These are phyloP conservation scores for Phlebiopsis gigantea DNA, from an alignment of 768 basidiomycete species.

Conservation along the genomic window DNA sequence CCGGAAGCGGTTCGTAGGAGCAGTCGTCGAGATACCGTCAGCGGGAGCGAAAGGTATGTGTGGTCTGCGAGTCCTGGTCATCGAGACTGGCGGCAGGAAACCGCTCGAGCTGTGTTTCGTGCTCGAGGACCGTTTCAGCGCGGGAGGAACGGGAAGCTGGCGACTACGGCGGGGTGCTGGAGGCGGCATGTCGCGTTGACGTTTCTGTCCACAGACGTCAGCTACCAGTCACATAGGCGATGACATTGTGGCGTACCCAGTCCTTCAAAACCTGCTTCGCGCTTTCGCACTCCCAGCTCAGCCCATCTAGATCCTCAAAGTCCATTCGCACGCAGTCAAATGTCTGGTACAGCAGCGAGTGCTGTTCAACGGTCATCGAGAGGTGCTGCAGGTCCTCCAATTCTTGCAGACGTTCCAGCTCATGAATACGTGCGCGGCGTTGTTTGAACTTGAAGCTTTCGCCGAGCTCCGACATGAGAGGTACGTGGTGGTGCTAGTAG, in stretches of 20 bases:
- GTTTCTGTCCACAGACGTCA: neutral
- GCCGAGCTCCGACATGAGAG: neutral
- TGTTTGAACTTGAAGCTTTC: slow-evolving; percentile 11
- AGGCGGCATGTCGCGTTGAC: neutral
- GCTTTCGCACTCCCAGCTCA: neutral
- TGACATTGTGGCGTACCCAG: neutral
- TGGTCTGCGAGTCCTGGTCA: neutral
- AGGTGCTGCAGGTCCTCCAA: slow-evolving; percentile 2
- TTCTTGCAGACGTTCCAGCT: slow-evolving; percentile 9
- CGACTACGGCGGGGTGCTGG: neutral
- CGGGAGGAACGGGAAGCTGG: neutral
- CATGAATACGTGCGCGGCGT: neutral
- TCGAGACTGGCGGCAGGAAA: neutral
- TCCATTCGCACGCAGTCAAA: neutral
- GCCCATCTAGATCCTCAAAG: neutral
- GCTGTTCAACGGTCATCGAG: neutral
- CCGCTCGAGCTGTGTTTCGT: neutral
- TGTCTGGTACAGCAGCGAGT: neutral
- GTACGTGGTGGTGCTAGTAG: neutral
- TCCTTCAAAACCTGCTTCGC: neutral
- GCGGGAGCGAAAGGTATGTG: neutral
- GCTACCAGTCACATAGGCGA: too few relatives aligned
- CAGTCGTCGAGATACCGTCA: neutral
- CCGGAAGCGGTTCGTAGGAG: neutral
- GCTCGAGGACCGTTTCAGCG: neutral